Evolutionary conservation across 2,329 filamentous ascomycete species (phyloP).

Genomic region (Paecilomyces fulvus): DNA sequence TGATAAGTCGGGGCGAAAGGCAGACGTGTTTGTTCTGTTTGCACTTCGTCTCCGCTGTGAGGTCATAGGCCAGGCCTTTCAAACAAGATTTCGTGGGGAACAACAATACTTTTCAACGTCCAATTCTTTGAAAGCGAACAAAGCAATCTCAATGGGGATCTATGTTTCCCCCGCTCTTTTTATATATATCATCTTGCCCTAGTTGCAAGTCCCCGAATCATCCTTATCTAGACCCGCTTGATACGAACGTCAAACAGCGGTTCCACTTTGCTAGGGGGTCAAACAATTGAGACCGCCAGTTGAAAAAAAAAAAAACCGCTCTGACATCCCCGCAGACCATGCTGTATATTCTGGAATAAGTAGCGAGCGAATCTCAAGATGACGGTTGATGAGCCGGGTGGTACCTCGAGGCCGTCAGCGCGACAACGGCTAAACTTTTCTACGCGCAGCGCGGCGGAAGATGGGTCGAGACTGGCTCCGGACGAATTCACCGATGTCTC

Average conservation of each 20-base stretch:
- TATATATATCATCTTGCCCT: neutral
- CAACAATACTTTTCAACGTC: neutral
- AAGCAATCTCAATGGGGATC: neutral
- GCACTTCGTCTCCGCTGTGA: slow-evolving; percentile 1
- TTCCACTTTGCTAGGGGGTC: neutral
- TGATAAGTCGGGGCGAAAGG: neutral
- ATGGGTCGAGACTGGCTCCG: slow-evolving; percentile 27
- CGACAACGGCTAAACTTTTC: slow-evolving; percentile 32
- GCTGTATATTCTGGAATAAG: neutral
- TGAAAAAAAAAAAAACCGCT: neutral
- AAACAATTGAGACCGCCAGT: neutral
- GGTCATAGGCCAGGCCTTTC: slow-evolving; percentile 2
- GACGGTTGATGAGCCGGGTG: slow-evolving; percentile 12
- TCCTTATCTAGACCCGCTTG: neutral
- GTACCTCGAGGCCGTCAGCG: slow-evolving; percentile 19
- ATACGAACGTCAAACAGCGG: neutral
- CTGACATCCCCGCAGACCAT: neutral
- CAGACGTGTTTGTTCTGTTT: slow-evolving; percentile 7
- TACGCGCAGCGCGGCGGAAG: slow-evolving; percentile 29
- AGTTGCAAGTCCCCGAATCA: neutral
- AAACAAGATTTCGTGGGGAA: neutral
- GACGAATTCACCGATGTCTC: slow-evolving; percentile 16
- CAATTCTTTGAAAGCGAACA: neutral
- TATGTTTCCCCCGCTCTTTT: neutral
- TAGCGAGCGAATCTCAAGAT: slow-evolving; percentile 6